Conservation (phyloP, 2,329 filamentous ascomycete genomes). For the Xylaria hypoxylon region DNA sequence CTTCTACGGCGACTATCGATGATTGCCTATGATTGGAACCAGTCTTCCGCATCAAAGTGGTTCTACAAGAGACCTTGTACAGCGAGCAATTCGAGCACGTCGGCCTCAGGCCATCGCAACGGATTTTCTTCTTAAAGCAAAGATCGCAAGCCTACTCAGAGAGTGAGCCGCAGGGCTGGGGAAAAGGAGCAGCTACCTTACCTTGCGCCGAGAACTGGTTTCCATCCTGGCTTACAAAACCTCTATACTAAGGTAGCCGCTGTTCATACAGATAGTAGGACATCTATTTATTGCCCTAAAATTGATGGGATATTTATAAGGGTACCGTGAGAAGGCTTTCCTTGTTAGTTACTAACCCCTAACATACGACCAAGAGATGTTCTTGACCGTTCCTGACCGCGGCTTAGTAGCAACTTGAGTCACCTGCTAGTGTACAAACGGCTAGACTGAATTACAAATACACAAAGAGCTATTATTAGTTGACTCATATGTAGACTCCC, state of each 20-base stretch:
- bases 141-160: constrained; percentile 54
- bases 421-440: no score
- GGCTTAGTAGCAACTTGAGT: no score
- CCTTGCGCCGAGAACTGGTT: constrained; percentile 47
- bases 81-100: constrained; percentile 58
- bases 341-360: no score
- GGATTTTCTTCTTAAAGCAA: constrained; percentile 61
- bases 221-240: constrained; percentile 43
- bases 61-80: constrained; percentile 56
- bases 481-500: no score
- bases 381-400: no score
- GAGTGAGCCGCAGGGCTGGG: constrained; percentile 12
- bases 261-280: not conserved
- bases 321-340: no score
- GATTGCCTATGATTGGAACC: constrained; percentile 23
- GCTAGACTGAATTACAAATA: no score
- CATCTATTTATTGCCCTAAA: not conserved
- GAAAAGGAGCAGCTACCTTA: constrained; percentile 23
- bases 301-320: no score
- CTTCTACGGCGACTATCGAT: constrained; percentile 25
- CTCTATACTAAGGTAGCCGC: no score
- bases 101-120: constrained; percentile 59
- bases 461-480: no score
- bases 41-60: constrained; percentile 48
- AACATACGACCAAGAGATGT: no score